Evolutionary conservation across 805 yeast species (phyloP).

Genomic region (Cyberlindnera lachancei): DNA sequence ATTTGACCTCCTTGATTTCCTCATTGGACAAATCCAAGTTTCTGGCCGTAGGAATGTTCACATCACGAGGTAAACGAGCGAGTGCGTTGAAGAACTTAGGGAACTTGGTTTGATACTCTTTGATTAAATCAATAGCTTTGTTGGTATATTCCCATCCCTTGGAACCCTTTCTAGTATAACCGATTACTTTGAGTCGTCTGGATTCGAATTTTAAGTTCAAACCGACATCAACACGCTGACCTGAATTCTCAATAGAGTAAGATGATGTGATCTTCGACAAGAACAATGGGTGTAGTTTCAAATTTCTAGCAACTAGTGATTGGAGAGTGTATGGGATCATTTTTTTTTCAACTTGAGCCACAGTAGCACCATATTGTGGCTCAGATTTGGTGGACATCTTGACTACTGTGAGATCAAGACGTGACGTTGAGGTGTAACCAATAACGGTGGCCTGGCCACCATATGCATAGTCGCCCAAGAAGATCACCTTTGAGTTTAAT

Average conservation of each 20-base stretch:
- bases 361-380: constrained; percentile 55
- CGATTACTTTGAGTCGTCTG: constrained; percentile 75
- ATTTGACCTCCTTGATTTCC: constrained; percentile 23
- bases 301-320: constrained; percentile 49
- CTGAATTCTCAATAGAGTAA: constrained; percentile 50
- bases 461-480: constrained; percentile 80
- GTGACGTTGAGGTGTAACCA: constrained; percentile 43
- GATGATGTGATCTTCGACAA: constrained; percentile 75
- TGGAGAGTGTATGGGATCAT: constrained; percentile 58
- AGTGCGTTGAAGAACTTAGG: constrained; percentile 48
- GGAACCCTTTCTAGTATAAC: constrained; percentile 63
- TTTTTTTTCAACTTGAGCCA: constrained; percentile 50
- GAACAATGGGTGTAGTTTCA: constrained; percentile 54
- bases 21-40: constrained; percentile 22
- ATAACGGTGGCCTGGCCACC: constrained; percentile 70
- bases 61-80: constrained; percentile 22
- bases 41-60: constrained; percentile 29
- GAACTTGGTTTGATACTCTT: constrained; percentile 54
- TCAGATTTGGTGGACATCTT: constrained; percentile 41
- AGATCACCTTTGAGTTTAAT: constrained; percentile 57
- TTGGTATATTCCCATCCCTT: constrained; percentile 81
- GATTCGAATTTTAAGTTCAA: constrained; percentile 78
- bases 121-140: constrained; percentile 59
- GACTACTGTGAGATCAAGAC: constrained; percentile 47
- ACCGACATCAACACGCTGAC: constrained; percentile 62